Base-by-base conservation (phyloP, 139 green algal species). In the Deuterostichococcus epilithicus region DNA sequence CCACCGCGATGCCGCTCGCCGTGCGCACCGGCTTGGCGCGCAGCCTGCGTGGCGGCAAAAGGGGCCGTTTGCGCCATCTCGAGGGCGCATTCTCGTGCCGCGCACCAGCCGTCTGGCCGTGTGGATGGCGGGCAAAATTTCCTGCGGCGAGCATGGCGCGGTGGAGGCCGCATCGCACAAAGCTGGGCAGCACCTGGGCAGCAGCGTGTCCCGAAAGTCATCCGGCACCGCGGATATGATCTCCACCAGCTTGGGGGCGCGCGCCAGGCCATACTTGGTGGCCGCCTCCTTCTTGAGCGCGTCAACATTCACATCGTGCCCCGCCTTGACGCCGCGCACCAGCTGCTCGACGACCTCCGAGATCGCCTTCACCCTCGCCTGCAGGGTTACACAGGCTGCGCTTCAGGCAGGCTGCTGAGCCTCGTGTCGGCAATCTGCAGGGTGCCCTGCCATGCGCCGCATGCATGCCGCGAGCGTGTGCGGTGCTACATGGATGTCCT, bases 151-250 rank as follows among this genome's bases (percentile, higher is more conserved):
- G 5, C 60, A 33, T 69, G n/a, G 28, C 20, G 8, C 28, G 8
- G 30, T 34, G n/a, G 10, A 13, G 6, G 8, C 8, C 13, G 42
- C 42, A 52, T 8, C 52, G 52, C 18, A 63, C 52, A 63, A 20
- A 20, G 28, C 52, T 63, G 52, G 10, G 5, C 18, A 63, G 73
- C 63, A 87, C 84, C 91, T 88, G 2, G 96, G 96, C 75, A 98
- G 79, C 75, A 99, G 90, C 38, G 72, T 75, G 1, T 84, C 84
- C 1, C 86, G 81, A 69, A 97, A 90, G 81, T 98, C 94, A 44
- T 98, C 94, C 8, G 96, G 96, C 20, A 99, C 87, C 0, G 95
- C 96, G 37, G 94, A 91, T 37, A 99, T 98, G 81, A 99, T 97
- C 77, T 99, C 96, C 2, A 99, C 95, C 20, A 99, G 91, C 83